Percentiles rank a stretch among this genome's conserved stretches.
These are phyloP conservation scores for Candida ipomoeae DNA, from an alignment of 805 yeast genomes.

Conservation along the genomic window DNA sequence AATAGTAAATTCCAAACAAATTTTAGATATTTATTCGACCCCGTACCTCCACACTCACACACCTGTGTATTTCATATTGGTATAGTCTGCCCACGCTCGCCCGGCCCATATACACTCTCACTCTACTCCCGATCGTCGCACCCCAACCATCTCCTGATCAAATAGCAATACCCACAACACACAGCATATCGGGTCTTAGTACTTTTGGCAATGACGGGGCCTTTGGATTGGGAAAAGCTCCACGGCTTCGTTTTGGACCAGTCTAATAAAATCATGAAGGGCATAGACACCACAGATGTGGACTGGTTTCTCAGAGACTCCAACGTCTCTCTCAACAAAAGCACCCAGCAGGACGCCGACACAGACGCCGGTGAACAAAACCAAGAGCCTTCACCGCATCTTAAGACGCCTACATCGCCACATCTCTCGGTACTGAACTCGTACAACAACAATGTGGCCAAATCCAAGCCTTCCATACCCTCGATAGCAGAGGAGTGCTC, in stretches of 20 bases:
- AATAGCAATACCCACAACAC: neutral
- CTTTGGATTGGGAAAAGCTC: constrained; percentile 12
- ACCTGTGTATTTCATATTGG: neutral
- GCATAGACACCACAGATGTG: constrained; percentile 41
- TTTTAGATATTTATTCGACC: too few species aligned
- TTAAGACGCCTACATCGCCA: constrained; percentile 20
- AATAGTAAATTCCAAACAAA: neutral
- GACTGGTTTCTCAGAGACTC: constrained; percentile 50
- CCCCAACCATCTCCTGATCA: neutral
- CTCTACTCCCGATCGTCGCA: neutral
- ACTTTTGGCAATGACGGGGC: neutral
- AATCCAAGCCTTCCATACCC: constrained; percentile 33
- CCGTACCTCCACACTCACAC: neutral
- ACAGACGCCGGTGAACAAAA: neutral
- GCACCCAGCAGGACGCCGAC: neutral
- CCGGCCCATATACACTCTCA: neutral
- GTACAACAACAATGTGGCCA: constrained; percentile 26
- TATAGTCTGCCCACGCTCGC: neutral
- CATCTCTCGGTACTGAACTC: constrained; percentile 24
- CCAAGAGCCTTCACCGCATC: neutral
- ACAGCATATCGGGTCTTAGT: neutral
- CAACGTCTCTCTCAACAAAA: constrained; percentile 6
- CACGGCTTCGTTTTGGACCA: constrained; percentile 13
- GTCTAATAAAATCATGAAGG: constrained; percentile 17
- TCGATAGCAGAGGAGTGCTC: constrained; percentile 20